Evolutionary conservation across 768 basidiomycete genomes (phyloP).

Genomic region (Pleurotus ostreatus): DNA sequence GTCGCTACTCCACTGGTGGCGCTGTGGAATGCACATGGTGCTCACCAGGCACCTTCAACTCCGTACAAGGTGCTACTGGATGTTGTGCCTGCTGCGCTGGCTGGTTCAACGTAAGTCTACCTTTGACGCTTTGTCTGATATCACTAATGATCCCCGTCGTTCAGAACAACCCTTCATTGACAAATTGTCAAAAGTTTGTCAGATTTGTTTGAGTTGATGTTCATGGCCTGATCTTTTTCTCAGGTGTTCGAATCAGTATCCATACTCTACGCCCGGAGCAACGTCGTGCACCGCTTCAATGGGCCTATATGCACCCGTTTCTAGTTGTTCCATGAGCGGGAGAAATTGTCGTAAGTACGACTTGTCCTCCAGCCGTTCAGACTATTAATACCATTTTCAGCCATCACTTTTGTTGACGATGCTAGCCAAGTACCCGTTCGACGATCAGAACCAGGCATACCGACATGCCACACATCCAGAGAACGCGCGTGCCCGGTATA

Average conservation of each 20-base stretch:
- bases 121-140: no score
- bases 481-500: slow-evolving; percentile 22
- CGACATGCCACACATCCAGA: slow-evolving; percentile 14
- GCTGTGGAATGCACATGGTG: slow-evolving; percentile 16
- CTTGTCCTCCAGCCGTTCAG: neutral
- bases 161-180: neutral
- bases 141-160: no score
- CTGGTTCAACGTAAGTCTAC: slow-evolving; percentile 20
- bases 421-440: slow-evolving; percentile 9
- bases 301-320: slow-evolving; percentile 13
- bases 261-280: slow-evolving; percentile 22
- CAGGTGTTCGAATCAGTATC: slow-evolving; percentile 21
- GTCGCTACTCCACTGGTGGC: slow-evolving; percentile 21
- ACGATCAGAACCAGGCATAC: slow-evolving; percentile 8
- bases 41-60: slow-evolving; percentile 21
- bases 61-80: slow-evolving; percentile 19
- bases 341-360: slow-evolving; percentile 18
- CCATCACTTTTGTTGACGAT: slow-evolving; percentile 6
- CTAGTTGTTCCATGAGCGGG: slow-evolving; percentile 12
- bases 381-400: slow-evolving; percentile 2
- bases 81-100: slow-evolving; percentile 24
- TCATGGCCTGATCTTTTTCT: neutral
- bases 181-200: slow-evolving; percentile 19
- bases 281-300: slow-evolving; percentile 16
- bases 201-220: neutral